Conservation (phyloP, 23 red algal species). For the Gracilariopsis chorda region DNA sequence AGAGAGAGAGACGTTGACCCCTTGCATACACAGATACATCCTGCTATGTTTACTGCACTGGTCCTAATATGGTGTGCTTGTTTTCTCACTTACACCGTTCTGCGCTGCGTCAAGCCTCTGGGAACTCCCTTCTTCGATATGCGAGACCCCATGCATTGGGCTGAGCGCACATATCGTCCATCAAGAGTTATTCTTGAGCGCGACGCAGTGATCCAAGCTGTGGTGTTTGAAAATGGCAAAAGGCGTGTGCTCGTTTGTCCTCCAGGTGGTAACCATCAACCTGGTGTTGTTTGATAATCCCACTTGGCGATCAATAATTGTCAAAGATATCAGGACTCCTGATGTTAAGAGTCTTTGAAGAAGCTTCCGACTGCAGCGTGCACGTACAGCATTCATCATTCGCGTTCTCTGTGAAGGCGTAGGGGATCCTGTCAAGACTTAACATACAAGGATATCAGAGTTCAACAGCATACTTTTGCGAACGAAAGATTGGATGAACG, state of each 20-base stretch:
- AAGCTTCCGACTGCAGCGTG: no score
- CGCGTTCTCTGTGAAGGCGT: no score
- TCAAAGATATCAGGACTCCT: no score
- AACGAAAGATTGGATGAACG: no score
- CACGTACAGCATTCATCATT: no score
- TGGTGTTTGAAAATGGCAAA: not conserved
- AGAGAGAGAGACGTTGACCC: not conserved
- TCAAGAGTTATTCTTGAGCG: not conserved
- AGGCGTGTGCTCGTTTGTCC: not conserved
- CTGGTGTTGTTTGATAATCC: no score
- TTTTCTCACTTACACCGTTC: not conserved
- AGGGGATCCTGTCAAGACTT: no score
- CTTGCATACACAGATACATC: not conserved
- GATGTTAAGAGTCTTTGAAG: no score
- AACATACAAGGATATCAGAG: no score
- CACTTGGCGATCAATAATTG: no score
- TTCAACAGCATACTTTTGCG: no score
- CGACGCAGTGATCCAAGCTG: not conserved
- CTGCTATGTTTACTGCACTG: not conserved
- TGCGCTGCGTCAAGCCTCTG: not conserved
- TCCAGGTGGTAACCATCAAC: no score
- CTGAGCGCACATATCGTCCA: not conserved
- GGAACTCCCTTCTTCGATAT: not conserved
- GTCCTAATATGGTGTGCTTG: not conserved
- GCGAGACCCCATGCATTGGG: slow-evolving; percentile 11